Conservation (phyloP, 192 early-diverging fungal genomes). For the Linnemannia exigua region DNA sequence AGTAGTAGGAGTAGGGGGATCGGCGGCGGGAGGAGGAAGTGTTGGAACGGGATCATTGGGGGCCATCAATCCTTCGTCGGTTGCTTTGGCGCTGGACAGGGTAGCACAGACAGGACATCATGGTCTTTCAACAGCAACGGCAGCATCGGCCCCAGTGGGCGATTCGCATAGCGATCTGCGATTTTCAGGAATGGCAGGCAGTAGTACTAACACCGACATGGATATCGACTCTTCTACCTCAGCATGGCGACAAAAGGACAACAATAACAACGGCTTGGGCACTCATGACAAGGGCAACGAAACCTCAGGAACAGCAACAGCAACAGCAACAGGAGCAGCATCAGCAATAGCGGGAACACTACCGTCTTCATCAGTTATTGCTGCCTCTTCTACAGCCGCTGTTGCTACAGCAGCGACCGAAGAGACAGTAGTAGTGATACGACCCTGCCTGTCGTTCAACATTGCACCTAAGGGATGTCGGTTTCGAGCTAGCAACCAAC, state of each 20-base stretch:
- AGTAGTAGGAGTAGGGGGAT: slow-evolving; percentile 1
- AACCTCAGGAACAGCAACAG: neutral
- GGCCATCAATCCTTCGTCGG: neutral
- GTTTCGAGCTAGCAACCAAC: slow-evolving; percentile 45
- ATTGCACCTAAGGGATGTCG: slow-evolving; percentile 57
- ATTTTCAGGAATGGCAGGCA: neutral
- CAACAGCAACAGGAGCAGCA: slow-evolving; percentile 8
- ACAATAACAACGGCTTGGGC: neutral
- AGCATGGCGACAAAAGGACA: neutral
- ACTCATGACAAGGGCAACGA: neutral
- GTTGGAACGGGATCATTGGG: neutral
- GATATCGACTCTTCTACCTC: neutral
- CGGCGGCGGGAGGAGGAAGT: neutral
- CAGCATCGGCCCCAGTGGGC: neutral
- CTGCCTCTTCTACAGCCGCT: neutral
- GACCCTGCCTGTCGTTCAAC: slow-evolving; percentile 52
- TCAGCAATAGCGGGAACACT: neutral
- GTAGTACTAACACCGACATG: no score
- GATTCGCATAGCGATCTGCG: neutral
- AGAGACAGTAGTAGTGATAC: slow-evolving; percentile 24
- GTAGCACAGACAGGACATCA: neutral
- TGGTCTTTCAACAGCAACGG: neutral
- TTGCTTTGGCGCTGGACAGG: neutral
- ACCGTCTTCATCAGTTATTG: neutral
- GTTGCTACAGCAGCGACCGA: neutral